phyloP scores from a whole-genome alignment of 495 filamentous ascomycete genomes.

The Trichoderma orchidacearum region DNA sequence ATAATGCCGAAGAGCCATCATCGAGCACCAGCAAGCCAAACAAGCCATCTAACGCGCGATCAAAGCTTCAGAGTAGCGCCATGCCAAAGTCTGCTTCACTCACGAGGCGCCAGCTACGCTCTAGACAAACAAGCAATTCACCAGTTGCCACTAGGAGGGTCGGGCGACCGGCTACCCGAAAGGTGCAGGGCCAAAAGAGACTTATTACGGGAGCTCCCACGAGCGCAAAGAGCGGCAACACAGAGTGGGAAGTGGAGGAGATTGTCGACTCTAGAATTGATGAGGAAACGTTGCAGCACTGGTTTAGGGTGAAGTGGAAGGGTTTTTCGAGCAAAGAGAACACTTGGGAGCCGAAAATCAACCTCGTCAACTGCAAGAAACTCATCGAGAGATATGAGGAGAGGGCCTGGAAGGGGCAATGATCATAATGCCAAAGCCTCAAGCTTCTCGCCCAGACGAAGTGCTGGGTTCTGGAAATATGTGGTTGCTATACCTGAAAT shows the following conservation, averaged over 20 bases:
- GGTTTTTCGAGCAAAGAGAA: slow-evolving; percentile 16
- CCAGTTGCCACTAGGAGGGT: too few relatives aligned
- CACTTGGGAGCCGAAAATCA: slow-evolving; percentile 29
- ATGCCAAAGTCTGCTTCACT: not conserved
- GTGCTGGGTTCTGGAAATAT: too few relatives aligned
- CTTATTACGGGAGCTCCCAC: not conserved
- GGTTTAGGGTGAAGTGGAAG: slow-evolving; percentile 30
- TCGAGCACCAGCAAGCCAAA: too few relatives aligned
- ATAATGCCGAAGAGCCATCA: too few relatives aligned
- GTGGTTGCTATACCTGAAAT: too few relatives aligned
- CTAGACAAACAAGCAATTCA: not conserved
- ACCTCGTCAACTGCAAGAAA: slow-evolving; percentile 11
- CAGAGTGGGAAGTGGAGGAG: slow-evolving; percentile 22
- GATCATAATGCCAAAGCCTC: too few relatives aligned
- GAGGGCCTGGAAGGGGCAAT: slow-evolving; percentile 4
- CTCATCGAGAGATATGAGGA: slow-evolving; percentile 15
- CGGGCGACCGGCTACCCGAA: too few relatives aligned
- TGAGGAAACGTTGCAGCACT: slow-evolving; percentile 14
- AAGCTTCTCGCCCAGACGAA: too few relatives aligned
- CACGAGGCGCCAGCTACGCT: not conserved
- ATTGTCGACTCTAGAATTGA: slow-evolving; percentile 19
- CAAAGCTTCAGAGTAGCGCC: not conserved
- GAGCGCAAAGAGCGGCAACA: not conserved
- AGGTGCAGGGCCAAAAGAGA: not conserved
- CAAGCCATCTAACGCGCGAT: not conserved